phyloP scores from a whole-genome alignment of 345 rosid species.

The Linum usitatissimum region DNA sequence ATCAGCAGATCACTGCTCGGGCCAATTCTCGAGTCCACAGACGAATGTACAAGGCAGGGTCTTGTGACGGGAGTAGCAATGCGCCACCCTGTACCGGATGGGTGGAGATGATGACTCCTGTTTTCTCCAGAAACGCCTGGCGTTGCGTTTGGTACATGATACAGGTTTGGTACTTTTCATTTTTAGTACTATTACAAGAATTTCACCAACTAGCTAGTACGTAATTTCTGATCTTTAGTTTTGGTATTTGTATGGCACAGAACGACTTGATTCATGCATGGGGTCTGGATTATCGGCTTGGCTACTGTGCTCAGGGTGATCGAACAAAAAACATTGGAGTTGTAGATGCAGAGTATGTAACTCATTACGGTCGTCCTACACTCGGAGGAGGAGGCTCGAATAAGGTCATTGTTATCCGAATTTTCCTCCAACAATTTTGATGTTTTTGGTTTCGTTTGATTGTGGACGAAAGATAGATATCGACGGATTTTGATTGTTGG shows the following conservation, averaged over 20 bases:
- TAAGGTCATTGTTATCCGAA: conserved; percentile 21
- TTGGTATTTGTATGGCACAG: conserved; percentile 14
- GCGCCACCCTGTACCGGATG: not conserved
- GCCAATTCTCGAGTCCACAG: conserved; percentile 38
- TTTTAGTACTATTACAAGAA: not conserved
- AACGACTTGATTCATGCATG: conserved; percentile 68
- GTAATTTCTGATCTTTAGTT: not conserved
- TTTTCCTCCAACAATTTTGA: not conserved
- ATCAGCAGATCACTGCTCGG: conserved; percentile 63
- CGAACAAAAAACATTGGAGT: conserved; percentile 45
- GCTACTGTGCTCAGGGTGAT: conserved; percentile 71
- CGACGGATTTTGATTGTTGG: not conserved
- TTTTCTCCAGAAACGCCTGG: not conserved
- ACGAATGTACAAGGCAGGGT: not conserved
- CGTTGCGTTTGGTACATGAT: conserved; percentile 41
- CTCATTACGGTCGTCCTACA: conserved; percentile 50
- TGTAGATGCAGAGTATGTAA: conserved; percentile 57
- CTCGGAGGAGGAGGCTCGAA: conserved; percentile 32
- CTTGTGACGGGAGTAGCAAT: not conserved
- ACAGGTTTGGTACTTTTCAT: conserved; percentile 28
- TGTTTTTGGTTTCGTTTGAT: not conserved
- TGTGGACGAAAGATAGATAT: not conserved
- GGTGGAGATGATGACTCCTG: conserved; percentile 4
- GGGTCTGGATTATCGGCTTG: conserved; percentile 61
- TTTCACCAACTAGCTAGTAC: not conserved